A percentile compares a stretch with the other conserved stretches of the same genome.
Evolutionary conservation across 805 yeast species (phyloP).

Genomic region (Lipomyces chichibuensis): DNA sequence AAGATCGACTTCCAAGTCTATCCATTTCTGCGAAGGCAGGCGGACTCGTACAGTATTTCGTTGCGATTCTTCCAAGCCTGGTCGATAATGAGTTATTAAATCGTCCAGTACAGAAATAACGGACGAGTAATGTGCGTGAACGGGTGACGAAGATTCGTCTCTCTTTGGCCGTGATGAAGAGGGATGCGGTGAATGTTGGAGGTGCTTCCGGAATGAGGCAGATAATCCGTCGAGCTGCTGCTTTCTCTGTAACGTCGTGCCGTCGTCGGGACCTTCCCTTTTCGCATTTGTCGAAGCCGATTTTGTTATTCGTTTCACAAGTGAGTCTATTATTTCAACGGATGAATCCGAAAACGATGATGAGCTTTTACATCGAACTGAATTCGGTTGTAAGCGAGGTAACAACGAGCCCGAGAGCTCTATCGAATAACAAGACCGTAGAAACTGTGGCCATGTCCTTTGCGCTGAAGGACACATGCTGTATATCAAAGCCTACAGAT

Average conservation of each 20-base stretch:
- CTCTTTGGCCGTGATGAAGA: not conserved
- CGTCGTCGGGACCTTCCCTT: not conserved
- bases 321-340: not conserved
- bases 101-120: constrained; percentile 12
- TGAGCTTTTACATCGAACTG: not conserved
- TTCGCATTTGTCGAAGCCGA: not conserved
- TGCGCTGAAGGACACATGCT: not conserved
- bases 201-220: constrained; percentile 11
- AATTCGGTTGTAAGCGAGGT: not conserved
- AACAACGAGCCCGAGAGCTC: not conserved
- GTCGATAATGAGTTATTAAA: not conserved
- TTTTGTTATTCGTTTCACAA: not conserved
- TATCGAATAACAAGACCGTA: not conserved
- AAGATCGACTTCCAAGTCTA: not conserved
- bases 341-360: not conserved
- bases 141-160: constrained; percentile 11
- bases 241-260: not conserved
- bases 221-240: not conserved
- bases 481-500: not conserved
- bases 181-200: constrained; percentile 17
- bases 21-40: constrained; percentile 18
- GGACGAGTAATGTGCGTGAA: constrained; percentile 14
- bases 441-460: not conserved
- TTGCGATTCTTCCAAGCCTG: constrained; percentile 4
- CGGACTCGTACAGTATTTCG: not conserved